phyloP scores from a whole-genome alignment of 2,329 filamentous ascomycete genomes.

The Decorospora gaudefroyi region DNA sequence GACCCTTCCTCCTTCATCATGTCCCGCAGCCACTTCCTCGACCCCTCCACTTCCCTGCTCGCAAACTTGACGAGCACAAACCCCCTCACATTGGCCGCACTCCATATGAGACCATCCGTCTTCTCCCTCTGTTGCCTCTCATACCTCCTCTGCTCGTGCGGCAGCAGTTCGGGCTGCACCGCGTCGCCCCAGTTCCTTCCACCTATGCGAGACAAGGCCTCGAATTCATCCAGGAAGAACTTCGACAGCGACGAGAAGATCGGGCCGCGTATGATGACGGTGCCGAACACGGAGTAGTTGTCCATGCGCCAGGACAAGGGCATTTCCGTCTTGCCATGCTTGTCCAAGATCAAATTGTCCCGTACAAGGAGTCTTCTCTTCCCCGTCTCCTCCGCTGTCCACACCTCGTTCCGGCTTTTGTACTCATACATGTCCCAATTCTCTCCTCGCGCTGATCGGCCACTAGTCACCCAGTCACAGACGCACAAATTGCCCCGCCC shows the following conservation, averaged over 20 bases:
- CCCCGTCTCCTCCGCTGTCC: constrained; percentile 52
- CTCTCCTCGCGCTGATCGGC: constrained; percentile 81
- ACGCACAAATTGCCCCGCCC: constrained; percentile 68
- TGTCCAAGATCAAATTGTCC: constrained; percentile 78
- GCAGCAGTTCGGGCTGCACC: constrained; percentile 44
- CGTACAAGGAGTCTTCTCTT: constrained; percentile 72
- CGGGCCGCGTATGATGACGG: constrained; percentile 77
- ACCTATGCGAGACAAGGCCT: constrained; percentile 77
- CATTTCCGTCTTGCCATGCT: constrained; percentile 43
- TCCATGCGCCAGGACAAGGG: constrained; percentile 64
- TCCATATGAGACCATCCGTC: constrained; percentile 44
- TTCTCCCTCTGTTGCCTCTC: constrained; percentile 63
- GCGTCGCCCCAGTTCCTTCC: constrained; percentile 70
- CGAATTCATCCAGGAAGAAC: constrained; percentile 82
- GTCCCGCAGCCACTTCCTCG: constrained; percentile 74
- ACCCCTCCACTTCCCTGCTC: constrained; percentile 78
- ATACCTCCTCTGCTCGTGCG: constrained; percentile 56
- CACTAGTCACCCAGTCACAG: constrained; percentile 93
- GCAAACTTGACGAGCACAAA: constrained; percentile 93
- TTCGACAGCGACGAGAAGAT: constrained; percentile 67
- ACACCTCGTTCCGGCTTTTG: constrained; percentile 87
- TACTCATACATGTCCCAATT: constrained; percentile 83
- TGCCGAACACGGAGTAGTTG: constrained; percentile 77
- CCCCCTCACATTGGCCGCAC: constrained; percentile 51
- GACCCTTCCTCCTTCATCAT: constrained; percentile 78